phyloP scores from a whole-genome alignment of 1,284 basidiomycete species.

The Ceratobasidium papillatum region DNA sequence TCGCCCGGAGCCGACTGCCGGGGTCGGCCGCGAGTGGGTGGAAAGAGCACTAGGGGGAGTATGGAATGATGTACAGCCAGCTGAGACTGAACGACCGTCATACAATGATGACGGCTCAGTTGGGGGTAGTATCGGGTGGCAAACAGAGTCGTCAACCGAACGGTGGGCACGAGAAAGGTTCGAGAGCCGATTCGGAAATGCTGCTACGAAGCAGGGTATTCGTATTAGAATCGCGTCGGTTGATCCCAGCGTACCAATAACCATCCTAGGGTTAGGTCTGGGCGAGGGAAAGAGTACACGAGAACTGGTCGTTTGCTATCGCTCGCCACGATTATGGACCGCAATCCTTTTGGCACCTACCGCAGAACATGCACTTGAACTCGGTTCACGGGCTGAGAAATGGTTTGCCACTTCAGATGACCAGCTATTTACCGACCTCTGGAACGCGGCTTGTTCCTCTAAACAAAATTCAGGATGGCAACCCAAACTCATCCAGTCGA shows the following conservation, averaged over 20 bases:
- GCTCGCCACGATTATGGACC: slow-evolving; percentile 64
- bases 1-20: slow-evolving; percentile 67
- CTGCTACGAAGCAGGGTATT: slow-evolving; percentile 53
- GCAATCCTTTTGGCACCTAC: slow-evolving; percentile 61
- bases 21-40: slow-evolving; percentile 44
- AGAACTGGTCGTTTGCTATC: slow-evolving; percentile 59
- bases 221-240: slow-evolving; percentile 56
- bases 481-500: slow-evolving; percentile 41
- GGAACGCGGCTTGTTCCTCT: slow-evolving; percentile 48
- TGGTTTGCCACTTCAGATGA: slow-evolving; percentile 52
- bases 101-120: slow-evolving; percentile 36
- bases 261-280: not conserved
- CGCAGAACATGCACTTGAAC: slow-evolving; percentile 55
- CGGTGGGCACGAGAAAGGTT: slow-evolving; percentile 54
- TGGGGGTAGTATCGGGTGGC: slow-evolving; percentile 61
- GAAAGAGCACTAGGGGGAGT: slow-evolving; percentile 45
- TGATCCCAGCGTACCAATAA: slow-evolving; percentile 49
- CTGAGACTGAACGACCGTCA: slow-evolving; percentile 16
- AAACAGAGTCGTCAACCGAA: slow-evolving; percentile 56
- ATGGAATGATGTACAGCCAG: slow-evolving; percentile 44
- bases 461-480: slow-evolving; percentile 15
- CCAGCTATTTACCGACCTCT: slow-evolving; percentile 55
- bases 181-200: slow-evolving; percentile 52
- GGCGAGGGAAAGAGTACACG: slow-evolving; percentile 23
- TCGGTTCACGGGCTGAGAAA: slow-evolving; percentile 51